A percentile compares a stretch with the other conserved stretches of the same genome.
These are phyloP conservation scores for Fusarium metavorans DNA, from an alignment of 2,329 filamentous ascomycete genomes.

Conservation along the genomic window DNA sequence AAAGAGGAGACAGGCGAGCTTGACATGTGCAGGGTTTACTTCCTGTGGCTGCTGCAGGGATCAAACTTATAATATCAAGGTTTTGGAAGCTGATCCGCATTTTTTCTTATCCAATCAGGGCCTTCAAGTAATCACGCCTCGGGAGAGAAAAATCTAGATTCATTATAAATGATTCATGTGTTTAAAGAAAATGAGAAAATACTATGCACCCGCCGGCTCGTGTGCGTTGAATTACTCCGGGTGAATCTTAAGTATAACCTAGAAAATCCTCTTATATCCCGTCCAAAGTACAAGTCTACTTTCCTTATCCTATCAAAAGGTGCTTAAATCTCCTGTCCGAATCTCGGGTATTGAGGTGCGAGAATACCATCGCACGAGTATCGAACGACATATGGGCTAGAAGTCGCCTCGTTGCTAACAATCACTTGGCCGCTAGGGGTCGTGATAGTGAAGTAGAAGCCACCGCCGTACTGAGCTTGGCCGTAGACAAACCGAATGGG, in stretches of 20 bases:
- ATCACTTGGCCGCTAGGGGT: constrained; percentile 3
- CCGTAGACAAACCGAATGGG: not conserved
- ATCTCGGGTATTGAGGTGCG: not conserved
- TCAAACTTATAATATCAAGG: not conserved
- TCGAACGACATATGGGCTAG: constrained; percentile 1
- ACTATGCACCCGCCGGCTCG: not conserved
- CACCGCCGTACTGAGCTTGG: constrained; percentile 1
- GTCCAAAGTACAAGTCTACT: not conserved
- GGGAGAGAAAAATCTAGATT: too few species aligned
- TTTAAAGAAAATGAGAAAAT: not conserved
- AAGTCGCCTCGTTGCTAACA: not conserved
- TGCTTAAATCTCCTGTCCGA: not conserved
- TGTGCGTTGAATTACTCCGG: not conserved
- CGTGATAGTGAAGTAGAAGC: not conserved
- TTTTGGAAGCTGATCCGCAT: not conserved
- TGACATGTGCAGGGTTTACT: not conserved
- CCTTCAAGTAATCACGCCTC: too few species aligned
- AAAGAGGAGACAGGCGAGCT: not conserved
- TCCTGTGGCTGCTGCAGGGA: not conserved
- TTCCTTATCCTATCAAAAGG: not conserved
- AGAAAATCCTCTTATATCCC: not conserved
- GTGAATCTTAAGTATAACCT: not conserved
- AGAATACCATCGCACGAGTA: not conserved
- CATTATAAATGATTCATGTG: not conserved
- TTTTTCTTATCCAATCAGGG: too few species aligned